Percentiles rank a stretch among this genome's conserved stretches.
Conservation (phyloP, 169 alveolate species). For the Plasmodium gaboni region DNA sequence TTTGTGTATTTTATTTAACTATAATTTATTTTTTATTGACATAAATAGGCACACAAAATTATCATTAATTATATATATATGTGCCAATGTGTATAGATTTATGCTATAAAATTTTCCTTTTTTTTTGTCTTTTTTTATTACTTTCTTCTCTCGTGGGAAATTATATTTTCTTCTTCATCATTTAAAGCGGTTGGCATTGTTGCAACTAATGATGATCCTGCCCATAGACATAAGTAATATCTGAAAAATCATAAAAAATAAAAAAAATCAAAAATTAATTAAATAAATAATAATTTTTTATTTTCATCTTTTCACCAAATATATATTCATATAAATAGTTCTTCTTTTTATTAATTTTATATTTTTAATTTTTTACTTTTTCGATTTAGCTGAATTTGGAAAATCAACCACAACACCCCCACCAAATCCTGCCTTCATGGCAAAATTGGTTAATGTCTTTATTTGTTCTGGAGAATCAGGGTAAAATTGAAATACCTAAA, state of each 20-base stretch:
- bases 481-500: constrained; percentile 94
- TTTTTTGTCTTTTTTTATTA: constrained; percentile 17
- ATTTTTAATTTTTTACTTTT: constrained; percentile 84
- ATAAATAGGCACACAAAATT: not conserved
- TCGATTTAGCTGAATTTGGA: constrained; percentile 97
- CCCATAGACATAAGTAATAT: constrained; percentile 93
- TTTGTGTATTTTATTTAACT: not conserved
- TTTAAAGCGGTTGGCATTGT: constrained; percentile 66
- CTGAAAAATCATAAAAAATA: constrained; percentile 26
- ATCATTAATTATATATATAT: not conserved
- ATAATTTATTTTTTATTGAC: not conserved
- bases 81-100: not conserved
- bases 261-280: too few species aligned
- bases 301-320: too few species aligned
- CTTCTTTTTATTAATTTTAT: too few species aligned
- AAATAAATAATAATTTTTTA: not conserved
- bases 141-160: constrained; percentile 55
- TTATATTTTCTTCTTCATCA: constrained; percentile 77
- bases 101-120: not conserved
- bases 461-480: constrained; percentile 96
- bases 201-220: constrained; percentile 89
- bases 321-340: too few species aligned
- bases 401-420: constrained; percentile 97
- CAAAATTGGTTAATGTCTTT: constrained; percentile 94
- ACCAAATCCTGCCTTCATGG: constrained; percentile 94